Conservation (phyloP, 441 rosid genomes). For the Jatropha multifida region DNA sequence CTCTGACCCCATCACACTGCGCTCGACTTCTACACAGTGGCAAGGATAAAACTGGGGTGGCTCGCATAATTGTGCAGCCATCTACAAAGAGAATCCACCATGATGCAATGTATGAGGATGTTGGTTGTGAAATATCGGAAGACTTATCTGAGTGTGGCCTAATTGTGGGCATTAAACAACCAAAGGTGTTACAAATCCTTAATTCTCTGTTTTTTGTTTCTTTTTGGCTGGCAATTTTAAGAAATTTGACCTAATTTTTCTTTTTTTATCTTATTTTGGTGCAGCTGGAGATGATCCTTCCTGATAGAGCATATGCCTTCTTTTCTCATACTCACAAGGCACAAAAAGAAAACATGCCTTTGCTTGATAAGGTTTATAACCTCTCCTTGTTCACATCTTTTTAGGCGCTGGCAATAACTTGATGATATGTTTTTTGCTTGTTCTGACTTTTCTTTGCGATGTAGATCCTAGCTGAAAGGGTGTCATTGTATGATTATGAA, state of each 20-base stretch:
- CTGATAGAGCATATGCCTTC: constrained; percentile 90
- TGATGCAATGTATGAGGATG: constrained; percentile 47
- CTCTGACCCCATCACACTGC: constrained; percentile 85
- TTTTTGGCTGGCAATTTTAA: background rate
- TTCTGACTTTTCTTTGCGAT: constrained; percentile 8
- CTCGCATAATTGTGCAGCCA: constrained; percentile 49
- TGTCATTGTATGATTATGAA: constrained; percentile 83
- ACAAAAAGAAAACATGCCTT: constrained; percentile 88
- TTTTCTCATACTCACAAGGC: constrained; percentile 96
- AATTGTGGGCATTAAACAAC: constrained; percentile 71
- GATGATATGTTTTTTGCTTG: background rate
- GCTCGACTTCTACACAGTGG: constrained; percentile 81
- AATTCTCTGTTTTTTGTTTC: background rate
- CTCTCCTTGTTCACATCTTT: background rate
- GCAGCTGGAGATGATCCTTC: constrained; percentile 83
- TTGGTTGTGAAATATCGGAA: constrained; percentile 50
- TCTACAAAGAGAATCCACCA: constrained; percentile 54
- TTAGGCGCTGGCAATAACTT: background rate
- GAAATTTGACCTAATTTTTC: background rate
- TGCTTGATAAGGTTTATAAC: constrained; percentile 64
- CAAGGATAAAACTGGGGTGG: constrained; percentile 59
- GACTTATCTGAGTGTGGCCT: constrained; percentile 54
- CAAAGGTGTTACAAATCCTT: constrained; percentile 44
- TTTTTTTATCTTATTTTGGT: background rate
- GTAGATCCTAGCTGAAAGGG: constrained; percentile 71